These are phyloP conservation scores for Trichothecium sympodiale DNA, from an alignment of 2,329 filamentous ascomycete genomes.

Conservation along the genomic window DNA sequence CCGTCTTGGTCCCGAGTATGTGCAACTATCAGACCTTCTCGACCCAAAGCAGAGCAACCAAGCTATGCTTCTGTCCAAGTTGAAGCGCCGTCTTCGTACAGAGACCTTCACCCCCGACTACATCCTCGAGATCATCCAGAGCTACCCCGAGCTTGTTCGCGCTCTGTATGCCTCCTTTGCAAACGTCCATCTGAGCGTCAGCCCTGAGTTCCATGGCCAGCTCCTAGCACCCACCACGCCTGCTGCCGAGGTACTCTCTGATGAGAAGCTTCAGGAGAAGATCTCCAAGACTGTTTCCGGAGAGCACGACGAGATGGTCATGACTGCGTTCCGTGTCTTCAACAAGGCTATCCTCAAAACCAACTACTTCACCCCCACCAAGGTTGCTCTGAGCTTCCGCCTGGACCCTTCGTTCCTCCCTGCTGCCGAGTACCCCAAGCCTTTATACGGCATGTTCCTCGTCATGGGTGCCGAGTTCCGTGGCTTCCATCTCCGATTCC, in stretches of 20 bases:
- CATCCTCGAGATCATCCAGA: conserved; percentile 91
- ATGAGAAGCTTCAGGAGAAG: conserved; percentile 57
- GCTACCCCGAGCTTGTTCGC: conserved; percentile 78
- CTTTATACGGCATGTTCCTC: conserved; percentile 95
- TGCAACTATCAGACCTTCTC: conserved; percentile 70
- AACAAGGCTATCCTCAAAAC: conserved; percentile 92
- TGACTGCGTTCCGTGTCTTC: conserved; percentile 93
- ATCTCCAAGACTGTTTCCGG: conserved; percentile 75
- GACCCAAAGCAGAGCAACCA: conserved; percentile 74
- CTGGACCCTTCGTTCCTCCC: conserved; percentile 84
- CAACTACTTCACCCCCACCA: conserved; percentile 94
- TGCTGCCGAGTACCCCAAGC: conserved; percentile 83
- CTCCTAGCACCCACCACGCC: conserved; percentile 43
- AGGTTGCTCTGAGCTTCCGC: conserved; percentile 95
- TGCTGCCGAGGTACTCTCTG: conserved; percentile 59
- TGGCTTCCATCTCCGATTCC: conserved; percentile 94
- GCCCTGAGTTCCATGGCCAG: conserved; percentile 34
- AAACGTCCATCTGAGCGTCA: conserved; percentile 60
- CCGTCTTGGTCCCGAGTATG: conserved; percentile 84
- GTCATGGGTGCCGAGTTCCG: conserved; percentile 95
- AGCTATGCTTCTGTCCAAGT: conserved; percentile 67
- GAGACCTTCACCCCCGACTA: conserved; percentile 98
- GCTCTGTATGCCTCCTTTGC: conserved; percentile 88
- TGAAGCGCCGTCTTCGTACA: conserved; percentile 88
- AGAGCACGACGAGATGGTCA: conserved; percentile 96